A percentile compares a stretch with the other conserved stretches of the same genome.
phyloP scores from a whole-genome alignment of 805 yeast species.

The Schwanniomyces occidentalis region DNA sequence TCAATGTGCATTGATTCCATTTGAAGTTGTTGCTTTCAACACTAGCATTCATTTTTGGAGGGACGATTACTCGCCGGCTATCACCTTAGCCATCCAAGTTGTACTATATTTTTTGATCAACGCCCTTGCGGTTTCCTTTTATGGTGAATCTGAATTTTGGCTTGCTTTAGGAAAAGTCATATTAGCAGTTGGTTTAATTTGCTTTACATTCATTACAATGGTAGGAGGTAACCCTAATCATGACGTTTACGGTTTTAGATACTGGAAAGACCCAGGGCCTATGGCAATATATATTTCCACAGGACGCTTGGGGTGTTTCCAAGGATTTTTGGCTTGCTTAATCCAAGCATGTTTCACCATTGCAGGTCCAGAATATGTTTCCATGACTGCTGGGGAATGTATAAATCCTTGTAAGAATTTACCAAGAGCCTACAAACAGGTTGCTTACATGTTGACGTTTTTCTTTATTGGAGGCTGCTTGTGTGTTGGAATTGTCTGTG shows the following conservation, averaged over 20 bases:
- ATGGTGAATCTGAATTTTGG: slow-evolving; percentile 80
- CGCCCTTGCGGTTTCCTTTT: slow-evolving; percentile 64
- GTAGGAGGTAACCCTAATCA: slow-evolving; percentile 75
- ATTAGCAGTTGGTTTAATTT: slow-evolving; percentile 63
- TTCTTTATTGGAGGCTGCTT: slow-evolving; percentile 19
- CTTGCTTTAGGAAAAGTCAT: slow-evolving; percentile 60
- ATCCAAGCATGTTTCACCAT: slow-evolving; percentile 22
- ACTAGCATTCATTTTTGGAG: slow-evolving; percentile 66
- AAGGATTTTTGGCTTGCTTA: slow-evolving; percentile 63
- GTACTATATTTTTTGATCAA: slow-evolving; percentile 60
- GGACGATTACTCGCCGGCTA: slow-evolving; percentile 48
- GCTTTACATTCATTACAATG: slow-evolving; percentile 75
- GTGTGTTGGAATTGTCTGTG: slow-evolving; percentile 16
- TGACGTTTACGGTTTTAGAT: slow-evolving; percentile 46
- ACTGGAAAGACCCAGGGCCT: slow-evolving; percentile 29
- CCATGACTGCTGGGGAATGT: slow-evolving; percentile 12
- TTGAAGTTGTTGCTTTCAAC: slow-evolving; percentile 38
- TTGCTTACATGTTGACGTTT: slow-evolving; percentile 19
- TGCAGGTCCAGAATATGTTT: slow-evolving; percentile 17
- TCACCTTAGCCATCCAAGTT: slow-evolving; percentile 57
- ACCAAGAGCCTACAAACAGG: slow-evolving; percentile 22
- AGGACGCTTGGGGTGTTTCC: slow-evolving; percentile 60
- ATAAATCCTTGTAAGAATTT: slow-evolving; percentile 20
- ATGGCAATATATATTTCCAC: slow-evolving; percentile 15
- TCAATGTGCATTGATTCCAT: slow-evolving; percentile 35